Conservation (phyloP, 176 grass and related monocot species). For the Metroxylon sagu region DNA sequence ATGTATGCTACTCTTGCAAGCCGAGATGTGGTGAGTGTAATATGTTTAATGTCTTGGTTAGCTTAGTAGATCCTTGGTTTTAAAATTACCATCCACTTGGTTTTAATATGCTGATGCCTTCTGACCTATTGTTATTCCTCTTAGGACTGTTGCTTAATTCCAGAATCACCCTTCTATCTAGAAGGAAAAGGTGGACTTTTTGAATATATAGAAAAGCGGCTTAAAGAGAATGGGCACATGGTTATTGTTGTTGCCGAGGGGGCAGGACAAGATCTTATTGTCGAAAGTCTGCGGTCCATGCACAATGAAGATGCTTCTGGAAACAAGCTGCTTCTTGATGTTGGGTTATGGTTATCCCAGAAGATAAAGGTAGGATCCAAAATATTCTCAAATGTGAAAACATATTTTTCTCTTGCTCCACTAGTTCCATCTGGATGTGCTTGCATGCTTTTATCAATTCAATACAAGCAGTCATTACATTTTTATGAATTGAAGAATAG, state of each 20-base stretch:
- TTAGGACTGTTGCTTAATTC: conserved; percentile 98
- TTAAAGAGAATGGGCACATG: conserved; percentile 96
- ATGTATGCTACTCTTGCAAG: conserved; percentile 99
- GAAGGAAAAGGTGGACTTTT: conserved; percentile 79
- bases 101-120: background rate
- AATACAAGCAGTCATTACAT: no score
- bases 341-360: conserved; percentile 94
- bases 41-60: background rate
- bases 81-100: background rate
- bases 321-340: conserved; percentile 91
- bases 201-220: conserved; percentile 72
- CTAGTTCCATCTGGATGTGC: no score
- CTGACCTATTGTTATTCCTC: conserved; percentile 6
- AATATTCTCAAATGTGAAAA: background rate
- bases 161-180: conserved; percentile 86
- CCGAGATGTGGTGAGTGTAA: conserved; percentile 81
- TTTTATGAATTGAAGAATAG: no score
- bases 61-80: background rate
- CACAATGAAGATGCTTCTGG: conserved; percentile 81
- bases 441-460: no score
- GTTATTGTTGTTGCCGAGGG: conserved; percentile 93
- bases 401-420: no score
- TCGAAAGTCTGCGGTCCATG: conserved; percentile 51
- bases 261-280: conserved; percentile 86
- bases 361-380: conserved; percentile 62